A percentile compares a stretch with the other conserved stretches of the same genome.
phyloP scores from a whole-genome alignment of 441 rosid species.

The Jatropha podagrica region DNA sequence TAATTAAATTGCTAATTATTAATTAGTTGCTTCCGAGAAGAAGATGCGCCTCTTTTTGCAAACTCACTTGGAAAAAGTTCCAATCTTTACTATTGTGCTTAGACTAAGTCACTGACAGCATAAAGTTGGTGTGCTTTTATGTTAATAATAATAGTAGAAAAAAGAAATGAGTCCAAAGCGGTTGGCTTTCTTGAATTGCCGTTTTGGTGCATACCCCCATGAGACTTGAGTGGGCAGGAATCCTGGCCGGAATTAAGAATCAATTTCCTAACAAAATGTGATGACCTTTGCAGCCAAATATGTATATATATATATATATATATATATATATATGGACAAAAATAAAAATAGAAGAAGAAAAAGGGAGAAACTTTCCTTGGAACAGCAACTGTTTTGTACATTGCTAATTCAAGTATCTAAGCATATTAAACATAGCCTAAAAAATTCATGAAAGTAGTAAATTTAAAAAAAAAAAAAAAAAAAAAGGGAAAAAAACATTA shows the following conservation, averaged over 20 bases:
- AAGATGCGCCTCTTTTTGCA: background rate
- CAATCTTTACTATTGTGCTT: background rate
- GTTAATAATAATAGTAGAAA: slow-evolving; percentile 20
- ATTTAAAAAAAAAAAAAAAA: slow-evolving; percentile 11
- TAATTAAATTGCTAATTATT: background rate
- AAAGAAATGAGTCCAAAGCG: slow-evolving; percentile 21
- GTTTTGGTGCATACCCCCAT: slow-evolving; percentile 36
- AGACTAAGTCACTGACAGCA: background rate
- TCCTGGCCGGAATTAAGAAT: slow-evolving; percentile 47
- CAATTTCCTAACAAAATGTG: slow-evolving; percentile 31
- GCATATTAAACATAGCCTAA: slow-evolving; percentile 37
- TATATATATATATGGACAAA: background rate
- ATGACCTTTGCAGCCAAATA: slow-evolving; percentile 21
- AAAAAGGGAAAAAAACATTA: slow-evolving; percentile 22
- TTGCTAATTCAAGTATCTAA: slow-evolving; percentile 45
- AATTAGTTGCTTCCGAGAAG: background rate
- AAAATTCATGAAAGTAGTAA: slow-evolving; percentile 11
- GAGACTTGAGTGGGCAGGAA: slow-evolving; percentile 42
- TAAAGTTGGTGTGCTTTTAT: slow-evolving; percentile 36
- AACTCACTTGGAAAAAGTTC: background rate
- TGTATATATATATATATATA: background rate
- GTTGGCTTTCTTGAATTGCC: slow-evolving; percentile 37
- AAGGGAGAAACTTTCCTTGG: slow-evolving; percentile 26
- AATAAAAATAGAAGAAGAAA: background rate
- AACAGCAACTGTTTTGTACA: slow-evolving; percentile 62